Conservation (phyloP, 495 filamentous ascomycete genomes). For the Aspergillus bertholletiae region DNA sequence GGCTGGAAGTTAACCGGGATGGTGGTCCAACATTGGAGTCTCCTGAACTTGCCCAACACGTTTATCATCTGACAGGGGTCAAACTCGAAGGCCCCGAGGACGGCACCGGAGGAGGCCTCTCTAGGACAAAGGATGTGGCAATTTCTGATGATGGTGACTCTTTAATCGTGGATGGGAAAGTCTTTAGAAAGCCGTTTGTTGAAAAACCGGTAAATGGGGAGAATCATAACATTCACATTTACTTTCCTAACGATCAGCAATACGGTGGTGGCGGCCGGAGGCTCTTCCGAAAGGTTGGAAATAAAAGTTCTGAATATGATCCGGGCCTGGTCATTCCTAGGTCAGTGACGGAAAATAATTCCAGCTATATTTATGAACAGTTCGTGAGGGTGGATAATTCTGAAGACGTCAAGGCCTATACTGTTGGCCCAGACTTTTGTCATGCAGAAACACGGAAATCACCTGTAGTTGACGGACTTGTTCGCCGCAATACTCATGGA, state of each 20-base stretch:
- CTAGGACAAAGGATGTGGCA: constrained; percentile 61
- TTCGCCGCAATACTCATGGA: constrained; percentile 91
- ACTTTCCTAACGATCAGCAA: constrained; percentile 74
- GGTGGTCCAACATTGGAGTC: constrained; percentile 80
- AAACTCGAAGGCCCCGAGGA: constrained; percentile 71
- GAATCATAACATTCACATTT: constrained; percentile 98
- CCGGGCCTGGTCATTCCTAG: constrained; percentile 69
- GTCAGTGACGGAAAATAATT: constrained; percentile 69
- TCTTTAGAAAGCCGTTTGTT: constrained; percentile 90
- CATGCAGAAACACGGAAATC: constrained; percentile 97
- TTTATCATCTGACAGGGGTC: constrained; percentile 76
- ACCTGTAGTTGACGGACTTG: constrained; percentile 93
- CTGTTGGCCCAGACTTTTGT: constrained; percentile 88
- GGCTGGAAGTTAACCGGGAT: constrained; percentile 92
- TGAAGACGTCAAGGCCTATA: constrained; percentile 98
- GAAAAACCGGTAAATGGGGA: constrained; percentile 98
- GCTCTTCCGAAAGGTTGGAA: constrained; percentile 94
- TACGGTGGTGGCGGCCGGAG: constrained; percentile 82
- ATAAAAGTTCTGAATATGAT: constrained; percentile 96
- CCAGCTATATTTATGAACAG: constrained; percentile 94
- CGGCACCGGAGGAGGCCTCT: constrained; percentile 62
- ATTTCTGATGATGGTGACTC: constrained; percentile 82
- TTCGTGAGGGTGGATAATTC: constrained; percentile 95
- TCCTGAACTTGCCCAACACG: constrained; percentile 69
- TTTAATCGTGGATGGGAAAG: constrained; percentile 76